phyloP scores from a whole-genome alignment of 1,284 basidiomycete genomes.

The Xerocomus cyaneibrunnescens region DNA sequence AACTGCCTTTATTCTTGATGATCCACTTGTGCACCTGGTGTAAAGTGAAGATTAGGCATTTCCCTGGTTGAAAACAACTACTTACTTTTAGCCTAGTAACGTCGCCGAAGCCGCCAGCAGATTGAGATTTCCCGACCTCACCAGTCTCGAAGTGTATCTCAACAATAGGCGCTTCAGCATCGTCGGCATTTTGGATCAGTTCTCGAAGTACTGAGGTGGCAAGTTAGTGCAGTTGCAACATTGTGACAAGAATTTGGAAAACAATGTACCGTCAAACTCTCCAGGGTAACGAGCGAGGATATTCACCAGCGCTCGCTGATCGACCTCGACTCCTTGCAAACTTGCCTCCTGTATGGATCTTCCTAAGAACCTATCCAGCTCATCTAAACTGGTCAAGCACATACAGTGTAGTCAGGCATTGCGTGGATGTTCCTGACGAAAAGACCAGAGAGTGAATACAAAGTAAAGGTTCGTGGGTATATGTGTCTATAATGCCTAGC shows the following conservation, averaged over 20 bases:
- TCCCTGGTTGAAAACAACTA: not conserved
- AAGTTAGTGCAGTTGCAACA: not conserved
- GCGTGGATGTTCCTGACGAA: not conserved
- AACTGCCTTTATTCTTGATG: conserved; percentile 87
- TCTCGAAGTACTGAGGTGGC: conserved; percentile 73
- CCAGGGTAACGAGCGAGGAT: conserved; percentile 25
- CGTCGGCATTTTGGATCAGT: conserved; percentile 93
- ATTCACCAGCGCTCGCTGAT: conserved; percentile 19
- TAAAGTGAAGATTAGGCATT: not conserved
- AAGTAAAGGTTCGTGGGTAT: no score
- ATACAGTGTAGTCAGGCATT: conserved; percentile 9
- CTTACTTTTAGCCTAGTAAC: not conserved
- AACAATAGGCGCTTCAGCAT: conserved; percentile 77
- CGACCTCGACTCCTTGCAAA: conserved; percentile 19
- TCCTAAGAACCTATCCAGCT: not conserved
- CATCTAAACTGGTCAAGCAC: not conserved
- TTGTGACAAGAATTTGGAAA: not conserved
- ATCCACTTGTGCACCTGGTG: conserved; percentile 55
- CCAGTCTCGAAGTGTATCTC: conserved; percentile 79
- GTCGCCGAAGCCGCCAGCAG: not conserved
- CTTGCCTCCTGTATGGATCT: not conserved
- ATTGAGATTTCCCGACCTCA: conserved; percentile 36
- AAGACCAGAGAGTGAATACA: not conserved
- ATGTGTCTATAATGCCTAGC: not conserved
- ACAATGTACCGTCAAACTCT: conserved; percentile 15